A percentile compares a stretch with the other conserved stretches of the same genome.
Conservation (phyloP, 2,329 filamentous ascomycete species). For the Neonectria neomacrospora region DNA sequence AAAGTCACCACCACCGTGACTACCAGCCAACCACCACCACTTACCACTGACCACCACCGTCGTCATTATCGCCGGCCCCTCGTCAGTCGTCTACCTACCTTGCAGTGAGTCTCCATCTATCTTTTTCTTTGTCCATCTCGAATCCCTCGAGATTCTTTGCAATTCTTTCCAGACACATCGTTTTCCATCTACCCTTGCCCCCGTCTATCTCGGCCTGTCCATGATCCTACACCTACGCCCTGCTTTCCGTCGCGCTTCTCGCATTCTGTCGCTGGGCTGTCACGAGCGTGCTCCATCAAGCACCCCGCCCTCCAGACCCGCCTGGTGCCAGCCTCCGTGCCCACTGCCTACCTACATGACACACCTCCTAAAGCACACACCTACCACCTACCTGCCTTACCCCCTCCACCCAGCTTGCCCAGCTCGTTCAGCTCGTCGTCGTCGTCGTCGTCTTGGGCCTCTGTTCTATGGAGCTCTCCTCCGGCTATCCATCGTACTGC, state of each 20-base stretch:
- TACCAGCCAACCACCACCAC: slow-evolving; percentile 26
- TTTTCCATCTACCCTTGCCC: slow-evolving; percentile 10
- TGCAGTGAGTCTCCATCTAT: slow-evolving; percentile 34
- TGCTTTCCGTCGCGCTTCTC: slow-evolving; percentile 24
- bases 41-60: slow-evolving; percentile 30
- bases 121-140: slow-evolving; percentile 6
- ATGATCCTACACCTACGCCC: slow-evolving; percentile 5
- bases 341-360: slow-evolving; percentile 31
- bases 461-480: slow-evolving; percentile 33
- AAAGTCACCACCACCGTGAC: slow-evolving; percentile 37
- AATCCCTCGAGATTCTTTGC: slow-evolving; percentile 6
- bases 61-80: slow-evolving; percentile 38
- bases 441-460: slow-evolving; percentile 30
- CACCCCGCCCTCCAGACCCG: slow-evolving; percentile 48
- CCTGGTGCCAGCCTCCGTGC: slow-evolving; percentile 45
- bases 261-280: slow-evolving; percentile 44
- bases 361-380: slow-evolving; percentile 41
- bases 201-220: background rate
- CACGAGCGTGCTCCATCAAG: slow-evolving; percentile 48
- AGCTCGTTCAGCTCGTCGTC: slow-evolving; percentile 29
- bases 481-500: slow-evolving; percentile 24
- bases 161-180: background rate
- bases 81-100: slow-evolving; percentile 6
- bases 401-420: slow-evolving; percentile 25
- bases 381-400: slow-evolving; percentile 32